These are phyloP conservation scores for Agaricales sp. DNA, from an alignment of 1,284 basidiomycete species.

Conservation along the genomic window DNA sequence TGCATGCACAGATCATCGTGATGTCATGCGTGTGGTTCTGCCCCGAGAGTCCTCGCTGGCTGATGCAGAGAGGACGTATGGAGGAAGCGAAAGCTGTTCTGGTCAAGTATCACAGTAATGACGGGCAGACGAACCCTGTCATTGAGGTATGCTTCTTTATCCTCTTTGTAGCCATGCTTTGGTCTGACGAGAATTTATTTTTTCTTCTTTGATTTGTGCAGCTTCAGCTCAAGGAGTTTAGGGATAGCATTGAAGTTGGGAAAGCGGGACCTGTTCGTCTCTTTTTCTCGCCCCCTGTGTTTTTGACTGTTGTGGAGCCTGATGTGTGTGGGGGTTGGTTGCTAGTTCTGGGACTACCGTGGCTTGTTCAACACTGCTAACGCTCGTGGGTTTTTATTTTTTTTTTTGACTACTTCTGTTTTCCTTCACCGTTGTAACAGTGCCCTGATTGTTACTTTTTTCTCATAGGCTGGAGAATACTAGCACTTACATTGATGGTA, in stretches of 20 bases:
- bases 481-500: slow-evolving; percentile 16
- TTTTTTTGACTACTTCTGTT: too few species aligned
- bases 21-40: slow-evolving; percentile 17
- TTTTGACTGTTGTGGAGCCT: not conserved
- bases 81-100: slow-evolving; percentile 17
- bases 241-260: slow-evolving; percentile 14
- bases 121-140: slow-evolving; percentile 17
- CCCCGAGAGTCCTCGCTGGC: slow-evolving; percentile 12
- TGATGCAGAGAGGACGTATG: slow-evolving; percentile 13
- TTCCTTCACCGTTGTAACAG: too few species aligned
- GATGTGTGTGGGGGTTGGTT: too few species aligned
- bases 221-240: slow-evolving; percentile 18
- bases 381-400: slow-evolving; percentile 6
- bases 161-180: not conserved
- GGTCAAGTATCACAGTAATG: slow-evolving; percentile 17
- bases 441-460: too few species aligned
- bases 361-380: slow-evolving; percentile 14
- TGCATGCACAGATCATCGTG: slow-evolving; percentile 11
- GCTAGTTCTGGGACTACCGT: slow-evolving; percentile 19
- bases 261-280: slow-evolving; percentile 12
- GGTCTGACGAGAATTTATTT: not conserved
- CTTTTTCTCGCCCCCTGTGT: not conserved
- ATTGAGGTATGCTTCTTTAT: slow-evolving; percentile 13
- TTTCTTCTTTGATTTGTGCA: slow-evolving; percentile 4
- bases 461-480: slow-evolving; percentile 15